Evolutionary conservation across 257 asterid species (phyloP), one percentile per base, ranked within the genome.

Genomic region (Osmanthus fragrans): DNA sequence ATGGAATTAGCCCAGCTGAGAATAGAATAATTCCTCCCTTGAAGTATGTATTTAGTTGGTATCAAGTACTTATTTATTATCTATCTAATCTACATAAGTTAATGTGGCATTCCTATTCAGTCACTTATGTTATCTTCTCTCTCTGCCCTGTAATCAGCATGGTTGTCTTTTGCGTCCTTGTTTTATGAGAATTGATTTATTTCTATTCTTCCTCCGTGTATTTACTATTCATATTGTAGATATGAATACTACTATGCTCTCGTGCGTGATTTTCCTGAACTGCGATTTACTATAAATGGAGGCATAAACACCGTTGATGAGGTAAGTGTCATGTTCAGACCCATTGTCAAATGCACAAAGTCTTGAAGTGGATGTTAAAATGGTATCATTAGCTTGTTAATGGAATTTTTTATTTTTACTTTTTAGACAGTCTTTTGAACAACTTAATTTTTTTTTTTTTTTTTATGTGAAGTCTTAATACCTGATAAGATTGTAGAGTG

Each of bases 221-320:
- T 60, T 60, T 60, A 7, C 7, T 9, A 2, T 9, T 9, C 32
- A 23, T 60, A 60, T 65, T 85, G 84, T 88, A 93, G 99, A 85
- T 95, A 92, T 39, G 99, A 95, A 87, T 95, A 85, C 88, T 95
- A 81, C 89, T 95, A 92, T 88, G 99, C 97, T 74, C 94, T 95
- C 40, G 89, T 90, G 82, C 99, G 99, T 66, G 99, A 95, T 90
- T 95, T 95, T 79, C 99, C 99, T 65, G 90, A 93, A 84, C 80
- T 95, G 77, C 94, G 77, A 78, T 95, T 95, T 83, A 95, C 98
- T 72, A 89, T 95, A 64, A 95, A 95, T 83, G 99, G 99, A 76
- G 99, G 99, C 83, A 92, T 95, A 80, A 92, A 88, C 79, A 86
- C 98, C 34, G 75, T 91, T 54, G 88, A 86, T 79, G 99, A 95